Evolutionary conservation across 2,329 filamentous ascomycete genomes (phyloP), one percentile per base, ranked within the genome.

Genomic region (Neofusicoccum parvum): DNA sequence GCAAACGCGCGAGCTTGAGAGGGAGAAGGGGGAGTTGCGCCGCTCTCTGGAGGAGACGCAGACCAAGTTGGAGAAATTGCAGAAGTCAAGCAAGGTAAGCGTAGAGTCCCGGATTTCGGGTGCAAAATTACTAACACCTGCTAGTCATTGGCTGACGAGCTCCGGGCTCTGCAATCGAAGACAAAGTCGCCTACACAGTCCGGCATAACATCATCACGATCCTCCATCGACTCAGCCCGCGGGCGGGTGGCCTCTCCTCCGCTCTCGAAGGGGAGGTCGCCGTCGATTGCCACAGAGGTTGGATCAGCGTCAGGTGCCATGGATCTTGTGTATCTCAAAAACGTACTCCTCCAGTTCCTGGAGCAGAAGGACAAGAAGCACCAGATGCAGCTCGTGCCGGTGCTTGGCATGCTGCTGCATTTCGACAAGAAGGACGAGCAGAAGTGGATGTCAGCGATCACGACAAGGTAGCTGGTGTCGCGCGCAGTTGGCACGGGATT

Each of bases 361-460:
- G 90, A 94, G 81, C 88, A 92, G 70, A 92, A 88, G 79, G 91
- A 94, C 74, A 90, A 89, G 75, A 90, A 87, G 80, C 81, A 92
- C 71, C 86, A 92, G 71, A 84, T 87, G 68, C 90, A 92, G 81
- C 82, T 94, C 69, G 89, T 95, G 65, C 91, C 91, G 0, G 91
- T 94, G 39, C 76, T 95, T 71, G 89, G 89, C 36, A 89, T 91
- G 83, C 79, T 94, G 74, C 79, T 95, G 73, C 87, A 88, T 75
- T 92, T 94, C 79, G 89, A 92, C 79, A 88, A 85, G 71, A 87
- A 85, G 71, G 93, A 97, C 70, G 91, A 95, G 79, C 89, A 95
- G 78, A 94, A 92, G 78, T 96, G 92, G 92, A 87, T 90, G 78
- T 86, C 88, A 17, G 92, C 90, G 2, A 88, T 96, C 56, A 82